These are phyloP conservation scores for Lepidopterella palustris DNA, from an alignment of 495 filamentous ascomycete genomes.

Conservation along the genomic window DNA sequence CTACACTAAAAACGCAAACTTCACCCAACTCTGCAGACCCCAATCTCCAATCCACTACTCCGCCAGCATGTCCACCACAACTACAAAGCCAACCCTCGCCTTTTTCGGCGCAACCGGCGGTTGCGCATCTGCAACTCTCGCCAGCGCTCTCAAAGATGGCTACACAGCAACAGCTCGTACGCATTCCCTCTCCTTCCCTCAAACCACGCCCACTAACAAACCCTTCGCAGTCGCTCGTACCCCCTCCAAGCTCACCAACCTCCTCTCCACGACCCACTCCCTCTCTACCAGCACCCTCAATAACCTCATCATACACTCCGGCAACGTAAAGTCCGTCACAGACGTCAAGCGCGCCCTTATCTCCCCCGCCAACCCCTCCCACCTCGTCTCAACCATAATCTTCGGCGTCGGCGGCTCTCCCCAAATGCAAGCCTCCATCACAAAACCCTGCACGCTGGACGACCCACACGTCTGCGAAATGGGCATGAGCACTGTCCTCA, in stretches of 20 bases:
- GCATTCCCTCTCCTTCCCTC: background rate
- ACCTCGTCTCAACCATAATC: constrained; percentile 33
- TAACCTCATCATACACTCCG: constrained; percentile 35
- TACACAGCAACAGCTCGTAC: constrained; percentile 27
- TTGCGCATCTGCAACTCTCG: constrained; percentile 41
- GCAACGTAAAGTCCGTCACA: constrained; percentile 27
- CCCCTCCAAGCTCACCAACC: constrained; percentile 52
- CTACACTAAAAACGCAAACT: no score
- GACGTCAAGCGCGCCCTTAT: constrained; percentile 29
- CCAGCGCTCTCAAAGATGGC: constrained; percentile 23
- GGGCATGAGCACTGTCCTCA: constrained; percentile 43
- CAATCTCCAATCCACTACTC: background rate
- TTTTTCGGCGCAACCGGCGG: constrained; percentile 56
- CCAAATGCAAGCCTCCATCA: constrained; percentile 26
- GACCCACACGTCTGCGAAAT: constrained; percentile 55
- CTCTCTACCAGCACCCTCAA: constrained; percentile 12
- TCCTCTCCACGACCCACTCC: constrained; percentile 36
- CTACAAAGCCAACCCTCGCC: constrained; percentile 36
- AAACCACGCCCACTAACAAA: constrained; percentile 5
- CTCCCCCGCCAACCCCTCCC: background rate
- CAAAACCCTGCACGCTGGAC: constrained; percentile 36
- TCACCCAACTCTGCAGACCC: no score
- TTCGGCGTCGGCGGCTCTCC: constrained; percentile 33
- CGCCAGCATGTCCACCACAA: background rate
- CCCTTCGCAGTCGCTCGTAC: constrained; percentile 44